Evolutionary conservation across 2,329 filamentous ascomycete genomes (phyloP), one percentile per base, ranked within the genome.

Genomic region (Bimuria novae-zelandiae): DNA sequence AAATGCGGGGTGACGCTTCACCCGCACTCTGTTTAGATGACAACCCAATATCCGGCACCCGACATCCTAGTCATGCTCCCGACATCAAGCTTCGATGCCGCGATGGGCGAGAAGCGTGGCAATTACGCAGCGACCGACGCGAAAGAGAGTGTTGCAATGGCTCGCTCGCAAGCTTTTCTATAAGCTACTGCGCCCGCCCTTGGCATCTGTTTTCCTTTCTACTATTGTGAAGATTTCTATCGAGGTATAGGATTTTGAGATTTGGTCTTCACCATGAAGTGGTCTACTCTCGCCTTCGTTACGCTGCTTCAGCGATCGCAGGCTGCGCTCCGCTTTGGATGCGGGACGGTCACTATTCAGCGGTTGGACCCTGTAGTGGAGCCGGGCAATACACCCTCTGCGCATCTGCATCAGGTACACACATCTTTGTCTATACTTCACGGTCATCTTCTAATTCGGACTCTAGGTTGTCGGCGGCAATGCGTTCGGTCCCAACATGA

Each of bases 401-500:
- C 58, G 14, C 56, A 61, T 56, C 29, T 60, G 7, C 59, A 64
- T 39, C 59, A 63, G 39, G 51, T 63, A 17, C 27, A 29, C 10
- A 27, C 7, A n/a, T 27, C 7, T 23, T 25, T 42, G 16, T 44
- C 6, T 35, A 1, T 30, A 29, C 2, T 37, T 17, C 12, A 6
- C 2, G 4, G 7, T 19, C 33, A 25, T 16, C 27, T 14, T 21
- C 29, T 42, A 32, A 41, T 33, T 29, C 16, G 2, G 3, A n/a
- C 29, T 16, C 30, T 30, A 57, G 51, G 56, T 60, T 21, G 59
- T 62, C 19, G 60, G 62, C 36, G 62, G 61, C n/a, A 61, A 65
- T 59, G 59, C 59, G 10, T 65, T 65, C 46, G 51, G 53, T 22
- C 43, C 59, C 12, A 59, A 55, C 16, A 67, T 67, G 61, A 46